phyloP scores from a whole-genome alignment of 306 rosid genomes.

The Lablab purpureus region DNA sequence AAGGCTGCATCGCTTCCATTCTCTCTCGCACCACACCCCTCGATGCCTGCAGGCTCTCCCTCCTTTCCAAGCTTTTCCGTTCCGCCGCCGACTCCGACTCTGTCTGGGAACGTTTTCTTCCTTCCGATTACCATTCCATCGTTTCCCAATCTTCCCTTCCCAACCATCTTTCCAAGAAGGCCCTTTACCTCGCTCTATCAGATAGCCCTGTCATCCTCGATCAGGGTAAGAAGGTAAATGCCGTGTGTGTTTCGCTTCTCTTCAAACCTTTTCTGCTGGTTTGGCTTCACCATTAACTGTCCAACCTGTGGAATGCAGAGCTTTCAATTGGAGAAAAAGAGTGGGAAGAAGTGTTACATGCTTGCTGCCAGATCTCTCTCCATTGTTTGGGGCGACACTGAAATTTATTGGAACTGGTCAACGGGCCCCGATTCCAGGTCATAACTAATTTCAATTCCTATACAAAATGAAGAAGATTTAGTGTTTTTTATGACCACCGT shows the following conservation, averaged over 20 bases:
- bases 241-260: neutral
- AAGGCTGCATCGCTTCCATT: constrained; percentile 33
- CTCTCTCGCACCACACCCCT: constrained; percentile 13
- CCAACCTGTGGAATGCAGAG: constrained; percentile 42
- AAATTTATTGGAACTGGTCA: constrained; percentile 51
- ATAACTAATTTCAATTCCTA: too few species aligned
- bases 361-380: constrained; percentile 52
- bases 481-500: neutral
- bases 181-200: constrained; percentile 37
- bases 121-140: constrained; percentile 25
- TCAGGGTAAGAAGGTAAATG: constrained; percentile 9
- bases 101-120: constrained; percentile 41
- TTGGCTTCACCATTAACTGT: neutral
- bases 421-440: constrained; percentile 55
- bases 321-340: constrained; percentile 49
- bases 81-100: constrained; percentile 40
- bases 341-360: constrained; percentile 59
- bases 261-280: neutral
- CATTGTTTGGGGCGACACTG: constrained; percentile 47
- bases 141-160: constrained; percentile 1
- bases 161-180: constrained; percentile 30
- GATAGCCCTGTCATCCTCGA: constrained; percentile 43
- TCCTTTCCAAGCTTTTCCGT: constrained; percentile 14
- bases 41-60: constrained; percentile 13
- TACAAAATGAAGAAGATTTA: neutral